Percentiles rank a stretch among this genome's conserved stretches.
Conservation (phyloP, 306 rosid species). For the Citrullus colocynthis region DNA sequence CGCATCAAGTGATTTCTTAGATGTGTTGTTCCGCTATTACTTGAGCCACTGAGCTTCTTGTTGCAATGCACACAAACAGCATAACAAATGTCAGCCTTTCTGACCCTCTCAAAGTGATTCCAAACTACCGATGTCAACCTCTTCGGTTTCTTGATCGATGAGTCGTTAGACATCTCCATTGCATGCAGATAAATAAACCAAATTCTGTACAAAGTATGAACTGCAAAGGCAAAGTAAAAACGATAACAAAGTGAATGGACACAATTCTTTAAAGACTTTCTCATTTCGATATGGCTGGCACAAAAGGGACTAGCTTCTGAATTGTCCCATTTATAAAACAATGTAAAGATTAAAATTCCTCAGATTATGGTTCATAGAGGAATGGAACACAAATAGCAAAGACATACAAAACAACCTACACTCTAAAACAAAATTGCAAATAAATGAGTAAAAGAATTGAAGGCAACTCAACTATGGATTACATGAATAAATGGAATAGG, state of each 20-base stretch:
- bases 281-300: not conserved
- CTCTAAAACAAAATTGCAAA: not conserved
- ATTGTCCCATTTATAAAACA: not conserved
- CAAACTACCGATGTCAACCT: constrained; percentile 83
- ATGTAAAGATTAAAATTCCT: not conserved
- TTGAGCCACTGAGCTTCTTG: constrained; percentile 97
- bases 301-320: not conserved
- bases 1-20: constrained; percentile 93
- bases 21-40: constrained; percentile 97
- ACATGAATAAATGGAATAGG: not conserved
- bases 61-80: constrained; percentile 90
- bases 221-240: not conserved
- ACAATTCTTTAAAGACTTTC: not conserved
- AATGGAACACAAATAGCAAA: not conserved
- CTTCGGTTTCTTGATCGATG: not conserved
- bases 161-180: constrained; percentile 44
- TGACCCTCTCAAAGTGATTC: constrained; percentile 93
- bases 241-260: not conserved
- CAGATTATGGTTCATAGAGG: not conserved
- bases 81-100: constrained; percentile 79
- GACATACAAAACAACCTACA: not conserved
- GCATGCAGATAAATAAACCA: constrained; percentile 30
- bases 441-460: not conserved
- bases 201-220: constrained; percentile 26
- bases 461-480: not conserved